phyloP scores from a whole-genome alignment of 1,284 basidiomycete genomes.

The Amylostereum areolatum region DNA sequence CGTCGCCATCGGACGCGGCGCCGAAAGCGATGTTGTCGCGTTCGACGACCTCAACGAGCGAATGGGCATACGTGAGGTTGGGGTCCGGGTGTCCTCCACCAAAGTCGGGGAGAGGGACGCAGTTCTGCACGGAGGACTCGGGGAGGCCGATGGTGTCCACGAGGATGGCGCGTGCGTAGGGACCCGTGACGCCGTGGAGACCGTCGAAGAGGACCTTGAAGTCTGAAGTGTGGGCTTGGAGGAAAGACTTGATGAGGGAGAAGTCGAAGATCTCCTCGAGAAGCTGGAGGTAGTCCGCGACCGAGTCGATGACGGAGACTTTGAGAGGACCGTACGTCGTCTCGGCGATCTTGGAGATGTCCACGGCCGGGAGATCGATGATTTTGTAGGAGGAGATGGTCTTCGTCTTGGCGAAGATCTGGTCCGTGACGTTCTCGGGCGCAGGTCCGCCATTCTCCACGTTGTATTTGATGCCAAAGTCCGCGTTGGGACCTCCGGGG shows the following conservation, averaged over 20 bases:
- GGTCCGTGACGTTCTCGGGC: constrained; percentile 90
- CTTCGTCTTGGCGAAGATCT: constrained; percentile 91
- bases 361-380: constrained; percentile 60
- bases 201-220: constrained; percentile 96
- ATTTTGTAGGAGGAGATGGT: constrained; percentile 82
- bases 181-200: constrained; percentile 94
- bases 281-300: constrained; percentile 83
- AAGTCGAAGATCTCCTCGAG: constrained; percentile 95
- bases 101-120: constrained; percentile 88
- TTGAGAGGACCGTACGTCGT: constrained; percentile 77
- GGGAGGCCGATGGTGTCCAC: constrained; percentile 81
- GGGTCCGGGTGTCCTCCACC: constrained; percentile 98
- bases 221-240: constrained; percentile 58
- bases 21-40: constrained; percentile 85
- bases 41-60: constrained; percentile 91
- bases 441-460: constrained; percentile 96
- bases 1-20: constrained; percentile 96
- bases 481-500: constrained; percentile 94
- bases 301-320: constrained; percentile 93
- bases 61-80: constrained; percentile 96
- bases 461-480: constrained; percentile 99
- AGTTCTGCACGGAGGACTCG: constrained; percentile 85
- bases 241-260: constrained; percentile 85
- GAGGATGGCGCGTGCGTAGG: constrained; percentile 90
- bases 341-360: constrained; percentile 82